These are phyloP conservation scores for Angomonas deanei DNA, from an alignment of 208 protist genomes.

Conservation along the genomic window DNA sequence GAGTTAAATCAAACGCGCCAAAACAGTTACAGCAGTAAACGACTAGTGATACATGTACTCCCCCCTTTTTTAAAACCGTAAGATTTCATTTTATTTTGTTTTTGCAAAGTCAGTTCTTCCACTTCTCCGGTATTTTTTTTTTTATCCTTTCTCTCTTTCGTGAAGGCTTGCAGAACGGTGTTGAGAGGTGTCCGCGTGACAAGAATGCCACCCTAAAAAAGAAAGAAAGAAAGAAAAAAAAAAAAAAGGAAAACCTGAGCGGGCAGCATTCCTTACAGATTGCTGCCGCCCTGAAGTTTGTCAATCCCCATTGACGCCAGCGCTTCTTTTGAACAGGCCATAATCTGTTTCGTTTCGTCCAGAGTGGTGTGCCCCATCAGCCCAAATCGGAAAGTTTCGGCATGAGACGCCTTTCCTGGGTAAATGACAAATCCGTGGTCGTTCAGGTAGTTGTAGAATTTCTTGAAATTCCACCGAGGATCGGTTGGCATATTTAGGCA, in stretches of 20 bases:
- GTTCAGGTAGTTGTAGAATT: constrained; percentile 78
- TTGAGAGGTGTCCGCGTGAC: no score
- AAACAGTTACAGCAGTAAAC: not conserved
- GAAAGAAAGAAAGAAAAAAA: constrained; percentile 8
- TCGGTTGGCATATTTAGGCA: constrained; percentile 79
- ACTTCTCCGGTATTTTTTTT: no score
- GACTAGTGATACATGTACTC: not conserved
- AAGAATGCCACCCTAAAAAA: not conserved
- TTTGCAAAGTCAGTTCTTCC: not conserved
- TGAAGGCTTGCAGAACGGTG: no score
- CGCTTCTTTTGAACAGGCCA: constrained; percentile 44
- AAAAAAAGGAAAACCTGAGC: not conserved
- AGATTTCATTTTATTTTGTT: constrained; percentile 7
- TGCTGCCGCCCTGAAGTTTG: constrained; percentile 29
- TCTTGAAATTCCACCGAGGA: constrained; percentile 79
- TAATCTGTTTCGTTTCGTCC: constrained; percentile 36
- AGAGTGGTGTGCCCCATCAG: constrained; percentile 72
- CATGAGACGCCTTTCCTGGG: constrained; percentile 79
- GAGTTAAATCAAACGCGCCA: not conserved
- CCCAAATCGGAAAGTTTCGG: constrained; percentile 83
- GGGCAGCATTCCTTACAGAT: constrained; percentile 25
- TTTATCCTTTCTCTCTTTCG: no score
- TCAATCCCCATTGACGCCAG: constrained; percentile 58
- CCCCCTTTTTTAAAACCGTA: not conserved
- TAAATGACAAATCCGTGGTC: constrained; percentile 74